phyloP scores from a whole-genome alignment of 345 rosid genomes.

The Rhodamnia argentea region DNA sequence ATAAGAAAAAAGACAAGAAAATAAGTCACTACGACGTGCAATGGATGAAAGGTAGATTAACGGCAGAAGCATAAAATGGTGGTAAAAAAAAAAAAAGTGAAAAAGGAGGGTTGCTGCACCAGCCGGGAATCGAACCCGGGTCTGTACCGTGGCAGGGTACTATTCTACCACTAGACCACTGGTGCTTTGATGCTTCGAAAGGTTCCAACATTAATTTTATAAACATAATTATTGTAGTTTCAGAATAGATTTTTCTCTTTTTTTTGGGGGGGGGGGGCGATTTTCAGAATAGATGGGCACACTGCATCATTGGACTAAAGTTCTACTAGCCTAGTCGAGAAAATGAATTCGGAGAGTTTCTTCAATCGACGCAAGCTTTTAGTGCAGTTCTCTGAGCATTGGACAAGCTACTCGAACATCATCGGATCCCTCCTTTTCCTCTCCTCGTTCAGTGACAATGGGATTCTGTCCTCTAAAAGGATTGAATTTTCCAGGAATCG shows the following conservation, averaged over 20 bases:
- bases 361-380: not conserved
- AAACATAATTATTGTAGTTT: too few species aligned
- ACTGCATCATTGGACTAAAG: rapidly evolving
- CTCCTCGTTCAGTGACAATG: not conserved
- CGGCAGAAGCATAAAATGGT: not conserved
- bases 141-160: constrained; percentile 70
- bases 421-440: not conserved
- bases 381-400: not conserved
- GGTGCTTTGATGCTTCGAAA: constrained; percentile 4
- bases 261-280: too few species aligned
- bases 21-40: not conserved
- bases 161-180: constrained; percentile 87
- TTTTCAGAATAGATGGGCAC: too few species aligned
- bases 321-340: not conserved
- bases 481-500: not conserved
- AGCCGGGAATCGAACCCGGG: constrained; percentile 68
- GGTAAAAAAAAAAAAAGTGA: not conserved
- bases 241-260: too few species aligned
- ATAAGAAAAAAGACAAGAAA: not conserved
- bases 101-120: constrained; percentile 2
- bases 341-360: not conserved
- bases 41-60: not conserved
- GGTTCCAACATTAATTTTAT: rapidly evolving
- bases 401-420: not conserved
- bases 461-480: not conserved